phyloP scores from a whole-genome alignment of 352 stramenopile genomes.

The Pythium inflatum region DNA sequence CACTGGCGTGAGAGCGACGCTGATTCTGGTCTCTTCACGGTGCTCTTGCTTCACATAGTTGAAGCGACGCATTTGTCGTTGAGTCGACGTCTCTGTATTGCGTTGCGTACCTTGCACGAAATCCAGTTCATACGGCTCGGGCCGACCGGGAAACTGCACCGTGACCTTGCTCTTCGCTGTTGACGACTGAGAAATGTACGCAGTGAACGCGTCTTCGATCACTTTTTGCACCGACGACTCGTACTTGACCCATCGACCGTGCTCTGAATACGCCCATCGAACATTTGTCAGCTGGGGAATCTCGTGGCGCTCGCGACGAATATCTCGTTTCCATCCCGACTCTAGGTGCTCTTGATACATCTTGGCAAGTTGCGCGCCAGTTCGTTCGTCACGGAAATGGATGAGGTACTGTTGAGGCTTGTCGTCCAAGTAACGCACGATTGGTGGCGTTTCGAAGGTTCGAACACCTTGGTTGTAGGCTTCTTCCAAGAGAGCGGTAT shows the following conservation, averaged over 20 bases:
- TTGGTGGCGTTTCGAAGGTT: conserved; percentile 1
- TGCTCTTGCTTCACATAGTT: background rate
- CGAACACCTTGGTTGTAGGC: background rate
- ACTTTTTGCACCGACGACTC: conserved; percentile 1
- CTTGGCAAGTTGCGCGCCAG: background rate
- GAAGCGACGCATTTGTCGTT: conserved; percentile 5
- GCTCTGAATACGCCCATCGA: background rate
- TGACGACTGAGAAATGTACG: background rate
- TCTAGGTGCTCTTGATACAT: background rate
- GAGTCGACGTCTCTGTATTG: background rate
- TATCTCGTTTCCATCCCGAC: background rate
- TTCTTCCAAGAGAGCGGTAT: background rate
- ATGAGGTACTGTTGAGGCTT: conserved; percentile 6
- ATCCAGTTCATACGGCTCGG: conserved; percentile 11
- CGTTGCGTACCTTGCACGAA: conserved; percentile 7
- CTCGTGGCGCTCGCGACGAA: background rate
- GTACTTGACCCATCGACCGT: background rate
- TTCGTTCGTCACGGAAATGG: conserved; percentile 1
- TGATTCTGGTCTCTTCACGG: background rate
- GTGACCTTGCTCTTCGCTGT: background rate
- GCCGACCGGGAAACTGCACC: conserved; percentile 3
- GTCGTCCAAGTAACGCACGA: conserved; percentile 14
- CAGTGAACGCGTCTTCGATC: conserved; percentile 11
- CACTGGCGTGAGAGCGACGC: background rate
- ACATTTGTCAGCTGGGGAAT: background rate